These are phyloP conservation scores for Psidium friedrichsthalianum DNA, from an alignment of 345 rosid genomes.

Conservation along the genomic window DNA sequence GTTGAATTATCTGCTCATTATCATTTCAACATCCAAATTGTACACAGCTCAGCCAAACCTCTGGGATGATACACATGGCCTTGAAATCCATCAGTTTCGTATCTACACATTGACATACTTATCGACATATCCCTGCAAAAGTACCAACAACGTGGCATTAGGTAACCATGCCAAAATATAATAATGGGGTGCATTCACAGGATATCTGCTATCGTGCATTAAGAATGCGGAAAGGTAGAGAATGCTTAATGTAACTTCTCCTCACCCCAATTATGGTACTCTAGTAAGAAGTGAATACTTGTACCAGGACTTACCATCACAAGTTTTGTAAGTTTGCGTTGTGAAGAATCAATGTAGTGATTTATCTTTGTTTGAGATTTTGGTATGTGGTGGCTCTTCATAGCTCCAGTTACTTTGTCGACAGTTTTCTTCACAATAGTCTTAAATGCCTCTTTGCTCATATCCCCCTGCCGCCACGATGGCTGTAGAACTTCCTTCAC, in stretches of 20 bases:
- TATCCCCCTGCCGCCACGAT: slow-evolving; percentile 84
- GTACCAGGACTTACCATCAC: slow-evolving; percentile 55
- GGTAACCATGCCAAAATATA: neutral
- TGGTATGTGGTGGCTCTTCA: slow-evolving; percentile 64
- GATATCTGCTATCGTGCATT: neutral
- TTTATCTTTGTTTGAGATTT: slow-evolving; percentile 76
- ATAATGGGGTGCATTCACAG: neutral
- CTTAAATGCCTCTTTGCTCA: slow-evolving; percentile 96
- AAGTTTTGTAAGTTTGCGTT: slow-evolving; percentile 73
- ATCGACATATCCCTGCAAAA: slow-evolving; percentile 74
- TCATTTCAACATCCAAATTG: neutral
- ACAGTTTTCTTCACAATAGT: slow-evolving; percentile 86
- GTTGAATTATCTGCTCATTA: neutral
- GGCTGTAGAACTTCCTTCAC: slow-evolving; percentile 93
- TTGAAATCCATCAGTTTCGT: neutral
- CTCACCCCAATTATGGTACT: neutral
- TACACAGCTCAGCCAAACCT: neutral
- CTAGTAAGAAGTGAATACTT: neutral
- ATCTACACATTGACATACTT: slow-evolving; percentile 64
- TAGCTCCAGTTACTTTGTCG: slow-evolving; percentile 77
- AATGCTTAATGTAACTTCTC: neutral
- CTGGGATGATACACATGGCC: neutral
- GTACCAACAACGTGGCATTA: neutral
- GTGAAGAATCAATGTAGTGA: slow-evolving; percentile 62
- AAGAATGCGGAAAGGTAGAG: neutral